Evolutionary conservation across 2,329 filamentous ascomycete genomes (phyloP).

Genomic region (Hypoxylon sp.): DNA sequence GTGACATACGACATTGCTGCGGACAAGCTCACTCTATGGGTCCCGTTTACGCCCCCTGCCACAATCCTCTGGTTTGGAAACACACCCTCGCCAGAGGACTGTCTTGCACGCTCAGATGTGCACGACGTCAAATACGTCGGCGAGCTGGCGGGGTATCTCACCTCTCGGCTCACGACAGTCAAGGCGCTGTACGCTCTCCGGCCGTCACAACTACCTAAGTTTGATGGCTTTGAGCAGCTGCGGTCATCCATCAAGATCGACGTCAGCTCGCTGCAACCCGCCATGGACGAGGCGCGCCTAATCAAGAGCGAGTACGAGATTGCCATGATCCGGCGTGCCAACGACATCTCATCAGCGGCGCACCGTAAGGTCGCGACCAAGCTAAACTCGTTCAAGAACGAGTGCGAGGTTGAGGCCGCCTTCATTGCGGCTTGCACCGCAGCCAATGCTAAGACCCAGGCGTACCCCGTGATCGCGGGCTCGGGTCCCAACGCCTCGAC

Average conservation of each 20-base stretch:
- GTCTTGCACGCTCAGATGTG: conserved; percentile 74
- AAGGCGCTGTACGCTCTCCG: conserved; percentile 63
- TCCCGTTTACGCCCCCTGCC: conserved; percentile 76
- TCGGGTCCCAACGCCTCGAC: conserved; percentile 86
- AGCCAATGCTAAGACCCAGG: conserved; percentile 80
- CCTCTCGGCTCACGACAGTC: conserved; percentile 60
- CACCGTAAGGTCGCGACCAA: conserved; percentile 80
- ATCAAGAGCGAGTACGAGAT: conserved; percentile 91
- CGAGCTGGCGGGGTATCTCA: conserved; percentile 65
- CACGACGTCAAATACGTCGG: conserved; percentile 76
- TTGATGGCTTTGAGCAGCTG: conserved; percentile 49
- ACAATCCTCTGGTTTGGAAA: conserved; percentile 75
- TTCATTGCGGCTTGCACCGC: conserved; percentile 82
- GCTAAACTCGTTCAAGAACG: conserved; percentile 76
- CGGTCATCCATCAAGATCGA: conserved; percentile 61
- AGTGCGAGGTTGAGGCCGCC: conserved; percentile 85
- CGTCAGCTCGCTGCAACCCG: conserved; percentile 69
- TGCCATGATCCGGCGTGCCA: conserved; percentile 83
- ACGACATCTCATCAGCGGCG: conserved; percentile 81
- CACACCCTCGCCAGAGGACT: conserved; percentile 72
- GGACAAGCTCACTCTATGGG: conserved; percentile 79
- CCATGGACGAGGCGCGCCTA: conserved; percentile 85
- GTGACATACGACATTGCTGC: conserved; percentile 70
- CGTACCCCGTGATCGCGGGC: conserved; percentile 91
- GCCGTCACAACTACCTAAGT: conserved; percentile 60